Evolutionary conservation across 2,329 filamentous ascomycete species (phyloP).

Genomic region (Fusarium oxysporum): DNA sequence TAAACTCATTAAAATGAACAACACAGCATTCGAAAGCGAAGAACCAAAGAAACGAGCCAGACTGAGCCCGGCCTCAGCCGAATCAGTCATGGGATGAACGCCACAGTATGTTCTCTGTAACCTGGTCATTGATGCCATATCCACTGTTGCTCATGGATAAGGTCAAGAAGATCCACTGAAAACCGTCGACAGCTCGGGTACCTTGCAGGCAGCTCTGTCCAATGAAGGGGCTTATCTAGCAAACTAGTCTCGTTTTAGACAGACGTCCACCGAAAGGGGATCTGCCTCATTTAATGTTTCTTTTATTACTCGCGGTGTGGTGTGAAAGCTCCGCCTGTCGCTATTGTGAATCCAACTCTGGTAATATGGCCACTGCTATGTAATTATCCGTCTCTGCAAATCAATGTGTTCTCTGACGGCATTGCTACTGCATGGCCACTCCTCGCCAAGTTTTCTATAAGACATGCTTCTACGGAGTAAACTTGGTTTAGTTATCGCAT

Average conservation of each 20-base stretch:
- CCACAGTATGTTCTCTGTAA: constrained; percentile 27
- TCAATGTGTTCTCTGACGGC: constrained; percentile 17
- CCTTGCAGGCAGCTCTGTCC: constrained; percentile 38
- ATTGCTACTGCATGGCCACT: background rate
- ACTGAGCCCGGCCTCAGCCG: constrained; percentile 23
- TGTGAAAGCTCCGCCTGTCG: constrained; percentile 37
- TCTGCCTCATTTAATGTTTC: constrained; percentile 43
- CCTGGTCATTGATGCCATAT: constrained; percentile 3
- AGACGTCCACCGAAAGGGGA: constrained; percentile 39
- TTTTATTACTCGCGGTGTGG: constrained; percentile 30
- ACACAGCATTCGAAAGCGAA: constrained; percentile 18
- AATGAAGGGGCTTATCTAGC: constrained; percentile 14
- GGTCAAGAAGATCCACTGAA: constrained; percentile 22
- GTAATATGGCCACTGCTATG: constrained; percentile 3
- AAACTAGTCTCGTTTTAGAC: constrained; percentile 30
- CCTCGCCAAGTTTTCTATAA: background rate
- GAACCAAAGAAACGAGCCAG: constrained; percentile 22
- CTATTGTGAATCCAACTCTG: constrained; percentile 18
- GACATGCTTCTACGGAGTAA: constrained; percentile 3
- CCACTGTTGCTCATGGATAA: constrained; percentile 8
- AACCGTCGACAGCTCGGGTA: constrained; percentile 37
- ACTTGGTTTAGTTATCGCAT: constrained; percentile 15
- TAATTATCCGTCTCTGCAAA: constrained; percentile 27
- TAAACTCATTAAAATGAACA: constrained; percentile 21
- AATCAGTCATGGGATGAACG: constrained; percentile 30